These are phyloP conservation scores for Thalia dealbata DNA, from an alignment of 176 grass and related monocot genomes.

Conservation along the genomic window DNA sequence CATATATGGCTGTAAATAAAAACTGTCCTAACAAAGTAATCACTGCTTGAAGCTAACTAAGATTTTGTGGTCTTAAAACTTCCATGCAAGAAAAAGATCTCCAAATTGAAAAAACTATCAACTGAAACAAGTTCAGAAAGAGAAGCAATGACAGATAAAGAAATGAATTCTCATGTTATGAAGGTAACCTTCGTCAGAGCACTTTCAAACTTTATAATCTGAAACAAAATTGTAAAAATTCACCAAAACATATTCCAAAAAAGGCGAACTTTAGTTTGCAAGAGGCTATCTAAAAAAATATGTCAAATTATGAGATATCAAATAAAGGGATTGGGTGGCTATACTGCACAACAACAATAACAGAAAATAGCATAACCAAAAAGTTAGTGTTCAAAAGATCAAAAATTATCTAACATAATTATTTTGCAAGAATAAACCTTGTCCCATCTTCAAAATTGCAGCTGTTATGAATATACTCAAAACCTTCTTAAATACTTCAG, in stretches of 20 bases:
- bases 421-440: slow-evolving; percentile 32
- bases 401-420: too few relatives aligned
- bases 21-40: background rate
- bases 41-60: background rate
- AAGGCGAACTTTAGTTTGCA: background rate
- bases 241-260: too few relatives aligned
- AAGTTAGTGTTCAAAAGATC: background rate
- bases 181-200: too few relatives aligned
- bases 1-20: background rate
- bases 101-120: background rate
- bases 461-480: slow-evolving; percentile 96
- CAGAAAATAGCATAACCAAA: background rate
- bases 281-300: background rate
- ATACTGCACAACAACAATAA: background rate
- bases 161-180: too few relatives aligned
- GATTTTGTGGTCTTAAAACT: too few relatives aligned
- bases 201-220: too few relatives aligned
- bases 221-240: too few relatives aligned
- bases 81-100: background rate
- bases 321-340: background rate
- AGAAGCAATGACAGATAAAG: background rate
- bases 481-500: slow-evolving; percentile 75
- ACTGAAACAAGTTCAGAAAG: background rate
- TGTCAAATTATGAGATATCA: background rate
- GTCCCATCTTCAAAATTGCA: slow-evolving; percentile 58